Evolutionary conservation across 768 basidiomycete genomes (phyloP), one percentile per base, ranked within the genome.

Genomic region (Tremella fuciformis): DNA sequence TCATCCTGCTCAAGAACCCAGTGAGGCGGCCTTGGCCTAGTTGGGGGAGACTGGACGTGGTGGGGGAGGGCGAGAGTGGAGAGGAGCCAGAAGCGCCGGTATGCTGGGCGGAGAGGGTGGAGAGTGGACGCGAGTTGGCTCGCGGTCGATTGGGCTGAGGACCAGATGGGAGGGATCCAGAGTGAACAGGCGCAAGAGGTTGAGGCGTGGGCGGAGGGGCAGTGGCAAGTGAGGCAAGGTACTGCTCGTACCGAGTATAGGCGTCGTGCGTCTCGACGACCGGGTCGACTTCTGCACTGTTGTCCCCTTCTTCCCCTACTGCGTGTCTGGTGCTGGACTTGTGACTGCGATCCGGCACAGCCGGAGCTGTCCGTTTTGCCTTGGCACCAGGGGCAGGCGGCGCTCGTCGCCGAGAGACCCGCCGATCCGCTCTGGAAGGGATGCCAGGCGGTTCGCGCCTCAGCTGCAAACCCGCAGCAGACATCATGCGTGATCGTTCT

Each of bases 241-340:
- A 92, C n/a, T 85, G 80, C 73, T 93, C 89, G 70, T 94, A 96
- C 38, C 90, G 82, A 57, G 89, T 88, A 74, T 87, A 94, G 0
- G 92, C 92, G 74, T 94, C 91, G 66, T 91, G 87, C 38, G 88
- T 78, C 13, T 70, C 73, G 15, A 75, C 63, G 47, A 22, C 44
- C 4, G 29, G 4, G 49, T 34, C 26, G 49, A 48, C 44, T 79
- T 52, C 21, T 57, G 58, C 22, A n/a, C 18, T 38, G 13, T 55
- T 42, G 8, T 22, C 39, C 1, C 18, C 41, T 26, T 48, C 50
- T 18, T 84, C 83, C 8, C 74, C 75, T 46, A 6, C 42, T 46
- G 42, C n/a, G 42, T 18, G 42, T 46, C 22, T 46, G 4, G 42
- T 6, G n/a, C n/a, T 46, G 6, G n/a, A 46, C 16, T 46, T 46